Percentiles rank a stretch among this genome's conserved stretches.
Evolutionary conservation across 2,329 filamentous ascomycete species (phyloP).

Genomic region (Botrytis byssoidea): DNA sequence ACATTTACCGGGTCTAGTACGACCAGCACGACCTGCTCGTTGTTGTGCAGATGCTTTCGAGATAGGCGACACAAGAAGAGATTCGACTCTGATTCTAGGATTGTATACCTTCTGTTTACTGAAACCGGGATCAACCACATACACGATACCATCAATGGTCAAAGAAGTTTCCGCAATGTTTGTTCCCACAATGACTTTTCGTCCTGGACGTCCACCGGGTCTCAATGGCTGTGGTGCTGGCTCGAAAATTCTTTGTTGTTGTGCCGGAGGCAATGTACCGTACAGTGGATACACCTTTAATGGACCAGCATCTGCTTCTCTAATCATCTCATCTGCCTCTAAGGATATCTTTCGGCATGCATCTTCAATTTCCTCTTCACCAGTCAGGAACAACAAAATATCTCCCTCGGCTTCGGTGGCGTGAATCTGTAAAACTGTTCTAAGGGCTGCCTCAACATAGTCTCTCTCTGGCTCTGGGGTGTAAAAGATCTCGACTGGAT

Average conservation of each 20-base stretch:
- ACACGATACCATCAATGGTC: slow-evolving; percentile 98
- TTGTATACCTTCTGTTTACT: slow-evolving; percentile 99
- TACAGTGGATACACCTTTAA: slow-evolving; percentile 91
- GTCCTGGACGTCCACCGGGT: slow-evolving; percentile 78
- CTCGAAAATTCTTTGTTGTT: slow-evolving; percentile 95
- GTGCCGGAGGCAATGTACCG: slow-evolving; percentile 84
- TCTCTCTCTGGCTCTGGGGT: slow-evolving; percentile 94
- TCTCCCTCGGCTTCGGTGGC: slow-evolving; percentile 90
- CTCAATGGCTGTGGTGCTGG: slow-evolving; percentile 72
- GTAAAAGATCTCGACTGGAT: slow-evolving; percentile 98
- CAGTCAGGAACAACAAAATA: slow-evolving; percentile 90
- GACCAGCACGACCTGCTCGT: slow-evolving; percentile 96
- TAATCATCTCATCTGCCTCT: slow-evolving; percentile 86
- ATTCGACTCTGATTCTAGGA: slow-evolving; percentile 92
- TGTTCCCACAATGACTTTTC: slow-evolving; percentile 91
- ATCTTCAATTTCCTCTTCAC: slow-evolving; percentile 98
- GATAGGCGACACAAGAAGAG: slow-evolving; percentile 93
- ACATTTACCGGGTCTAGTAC: slow-evolving; percentile 97
- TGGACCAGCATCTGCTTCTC: slow-evolving; percentile 88
- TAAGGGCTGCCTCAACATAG: slow-evolving; percentile 91
- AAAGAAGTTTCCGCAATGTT: slow-evolving; percentile 98
- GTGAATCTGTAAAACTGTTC: slow-evolving; percentile 96
- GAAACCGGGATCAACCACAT: slow-evolving; percentile 98
- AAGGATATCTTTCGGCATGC: slow-evolving; percentile 87
- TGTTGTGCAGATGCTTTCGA: slow-evolving; percentile 97